Base-by-base conservation (phyloP, 148 eudicot species). In the Nepenthes mirabilis region DNA sequence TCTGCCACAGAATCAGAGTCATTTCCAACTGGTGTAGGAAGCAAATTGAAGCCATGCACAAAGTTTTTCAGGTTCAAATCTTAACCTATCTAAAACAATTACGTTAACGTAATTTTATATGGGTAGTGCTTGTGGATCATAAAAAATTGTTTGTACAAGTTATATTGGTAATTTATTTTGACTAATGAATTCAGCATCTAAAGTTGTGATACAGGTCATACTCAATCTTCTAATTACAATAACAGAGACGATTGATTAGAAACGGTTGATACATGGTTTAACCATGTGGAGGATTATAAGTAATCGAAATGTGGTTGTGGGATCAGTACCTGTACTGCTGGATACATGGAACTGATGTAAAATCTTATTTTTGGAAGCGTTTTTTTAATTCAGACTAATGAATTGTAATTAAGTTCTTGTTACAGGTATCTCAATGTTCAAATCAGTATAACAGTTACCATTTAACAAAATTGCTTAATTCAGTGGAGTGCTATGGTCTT, bases 41-140 rank as follows among this genome's bases (percentile, higher is more conserved):
- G 95, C 97, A 90, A 90, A 87, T 90, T 86, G 77, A 90, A 90
- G 97, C 95, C 97, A 70, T 90, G 97, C 97, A 90, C 97, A 82
- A 90, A 90, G 89, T 90, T 90, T 85, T 90, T 87, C 97, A 90
- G 97, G 97, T 90, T 84, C 80, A 67, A 80, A 80, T 90, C 83
- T 77, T 71, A 73, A 74, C 81, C 65, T 67, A 72, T 71, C 77
- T 75, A 83, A 83, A 74, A 80, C 73, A 72, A 75, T 68, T 84
- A 56, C 49, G 62, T 57, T 60, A 69, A 53, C 53, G 62, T 53
- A 65, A 69, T 37, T 64, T 59, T 67, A 33, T 60, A 70, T 45
- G 61, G 55, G 36, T 55, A 62, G 56, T 66, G 52, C 51, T 71
- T 23, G 7, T 57, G 60, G 59, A 61, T 56, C 51, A 70, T 60